Conservation (phyloP, 805 yeast genomes). For the Starmerella bombicola region DNA sequence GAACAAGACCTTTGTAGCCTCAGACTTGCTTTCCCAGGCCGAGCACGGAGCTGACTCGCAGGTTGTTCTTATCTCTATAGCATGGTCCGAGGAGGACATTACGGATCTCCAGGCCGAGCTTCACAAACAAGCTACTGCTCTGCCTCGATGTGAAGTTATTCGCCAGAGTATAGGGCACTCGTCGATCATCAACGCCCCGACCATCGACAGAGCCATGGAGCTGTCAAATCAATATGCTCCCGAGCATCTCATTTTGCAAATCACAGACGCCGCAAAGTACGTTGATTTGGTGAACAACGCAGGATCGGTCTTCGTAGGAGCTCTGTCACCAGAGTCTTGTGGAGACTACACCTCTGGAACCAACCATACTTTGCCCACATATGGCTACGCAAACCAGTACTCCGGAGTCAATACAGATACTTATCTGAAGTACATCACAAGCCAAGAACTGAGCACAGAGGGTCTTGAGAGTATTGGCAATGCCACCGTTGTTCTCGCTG, state of each 20-base stretch:
- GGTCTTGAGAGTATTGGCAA: conserved; percentile 85
- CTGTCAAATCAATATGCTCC: conserved; percentile 91
- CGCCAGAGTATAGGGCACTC: conserved; percentile 89
- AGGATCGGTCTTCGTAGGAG: conserved; percentile 93
- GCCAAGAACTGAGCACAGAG: conserved; percentile 76
- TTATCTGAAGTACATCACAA: conserved; percentile 87
- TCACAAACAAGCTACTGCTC: conserved; percentile 62
- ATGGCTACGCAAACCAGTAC: conserved; percentile 95
- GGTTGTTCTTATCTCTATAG: conserved; percentile 80
- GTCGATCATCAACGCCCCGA: conserved; percentile 55
- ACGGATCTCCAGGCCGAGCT: conserved; percentile 69
- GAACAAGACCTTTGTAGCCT: conserved; percentile 93
- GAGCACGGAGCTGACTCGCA: conserved; percentile 99
- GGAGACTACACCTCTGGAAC: conserved; percentile 98
- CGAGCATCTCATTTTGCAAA: conserved; percentile 89
- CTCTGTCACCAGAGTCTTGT: conserved; percentile 92
- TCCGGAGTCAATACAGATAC: conserved; percentile 95
- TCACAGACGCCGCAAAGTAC: conserved; percentile 60
- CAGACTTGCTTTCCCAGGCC: conserved; percentile 91
- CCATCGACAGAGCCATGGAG: conserved; percentile 69
- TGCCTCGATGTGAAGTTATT: conserved; percentile 89
- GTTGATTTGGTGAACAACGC: conserved; percentile 77
- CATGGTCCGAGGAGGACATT: conserved; percentile 47
- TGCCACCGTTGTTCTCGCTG: conserved; percentile 92
- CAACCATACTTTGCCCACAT: conserved; percentile 95